A percentile compares a stretch with the other conserved stretches of the same genome.
phyloP scores from a whole-genome alignment of 2,329 filamentous ascomycete species.

The Aspergillus hortae region DNA sequence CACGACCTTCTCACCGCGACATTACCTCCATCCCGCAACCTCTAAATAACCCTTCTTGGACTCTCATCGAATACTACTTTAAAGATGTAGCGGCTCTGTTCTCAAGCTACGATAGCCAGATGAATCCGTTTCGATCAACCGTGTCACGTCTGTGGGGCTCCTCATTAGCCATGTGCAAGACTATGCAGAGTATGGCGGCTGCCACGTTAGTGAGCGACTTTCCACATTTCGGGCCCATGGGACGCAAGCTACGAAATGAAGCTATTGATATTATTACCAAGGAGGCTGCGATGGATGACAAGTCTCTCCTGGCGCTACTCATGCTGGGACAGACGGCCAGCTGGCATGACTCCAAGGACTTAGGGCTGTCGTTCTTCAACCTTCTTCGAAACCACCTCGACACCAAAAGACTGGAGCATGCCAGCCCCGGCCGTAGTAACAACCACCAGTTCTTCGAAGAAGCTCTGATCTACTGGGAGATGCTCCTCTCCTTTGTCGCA shows the following conservation, averaged over 20 bases:
- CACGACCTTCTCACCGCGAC: slow-evolving; percentile 20
- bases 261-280: slow-evolving; percentile 51
- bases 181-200: slow-evolving; percentile 63
- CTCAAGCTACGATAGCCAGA: slow-evolving; percentile 61
- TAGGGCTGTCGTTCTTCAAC: slow-evolving; percentile 53
- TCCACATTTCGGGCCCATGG: slow-evolving; percentile 50
- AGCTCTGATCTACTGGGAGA: slow-evolving; percentile 57
- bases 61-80: slow-evolving; percentile 62
- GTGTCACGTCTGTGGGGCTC: slow-evolving; percentile 56
- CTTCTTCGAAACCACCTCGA: slow-evolving; percentile 40
- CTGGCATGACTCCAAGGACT: slow-evolving; percentile 56
- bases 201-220: slow-evolving; percentile 58
- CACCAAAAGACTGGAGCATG: slow-evolving; percentile 32
- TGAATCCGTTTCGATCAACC: slow-evolving; percentile 60
- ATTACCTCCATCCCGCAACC: slow-evolving; percentile 36
- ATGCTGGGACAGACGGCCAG: slow-evolving; percentile 58
- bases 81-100: slow-evolving; percentile 59
- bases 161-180: slow-evolving; percentile 58
- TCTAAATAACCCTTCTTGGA: slow-evolving; percentile 50
- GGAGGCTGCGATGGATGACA: slow-evolving; percentile 49
- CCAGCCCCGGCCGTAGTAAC: slow-evolving; percentile 26
- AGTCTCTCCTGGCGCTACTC: slow-evolving; percentile 55
- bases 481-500: slow-evolving; percentile 54
- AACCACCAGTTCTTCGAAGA: slow-evolving; percentile 55
- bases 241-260: slow-evolving; percentile 51